A percentile compares a stretch with the other conserved stretches of the same genome.
phyloP scores from a whole-genome alignment of 2,329 filamentous ascomycete species.

The Teratosphaeria viscida region DNA sequence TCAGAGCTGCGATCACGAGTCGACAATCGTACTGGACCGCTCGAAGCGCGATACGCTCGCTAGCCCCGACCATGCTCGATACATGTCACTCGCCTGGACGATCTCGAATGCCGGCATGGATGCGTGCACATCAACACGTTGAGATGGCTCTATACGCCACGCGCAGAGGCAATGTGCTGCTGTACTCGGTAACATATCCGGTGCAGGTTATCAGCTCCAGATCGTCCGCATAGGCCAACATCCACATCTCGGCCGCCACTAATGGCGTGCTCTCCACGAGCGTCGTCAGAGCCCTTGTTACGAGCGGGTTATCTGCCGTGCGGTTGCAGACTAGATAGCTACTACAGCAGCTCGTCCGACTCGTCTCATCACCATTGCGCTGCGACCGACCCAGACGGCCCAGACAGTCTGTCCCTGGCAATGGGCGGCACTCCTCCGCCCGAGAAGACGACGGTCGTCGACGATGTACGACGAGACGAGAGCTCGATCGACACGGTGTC shows the following conservation, averaged over 20 bases:
- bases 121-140: not conserved
- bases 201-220: not conserved
- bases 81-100: too few relatives aligned
- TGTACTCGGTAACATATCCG: not conserved
- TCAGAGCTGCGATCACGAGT: not conserved
- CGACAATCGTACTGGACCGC: not conserved
- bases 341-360: not conserved
- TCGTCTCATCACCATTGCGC: not conserved
- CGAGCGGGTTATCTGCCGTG: not conserved
- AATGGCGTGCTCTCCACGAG: not conserved
- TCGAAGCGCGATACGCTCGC: not conserved
- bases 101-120: not conserved
- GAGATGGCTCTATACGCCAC: not conserved
- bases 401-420: not conserved
- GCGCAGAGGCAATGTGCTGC: not conserved
- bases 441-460: not conserved
- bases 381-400: not conserved
- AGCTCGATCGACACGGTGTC: not conserved
- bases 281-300: not conserved
- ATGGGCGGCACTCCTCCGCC: not conserved
- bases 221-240: not conserved
- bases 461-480: not conserved
- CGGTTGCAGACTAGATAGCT: not conserved
- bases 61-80: not conserved
- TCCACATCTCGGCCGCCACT: not conserved